phyloP scores from a whole-genome alignment of 2,329 filamentous ascomycete species.

The Colletotrichum sp. region DNA sequence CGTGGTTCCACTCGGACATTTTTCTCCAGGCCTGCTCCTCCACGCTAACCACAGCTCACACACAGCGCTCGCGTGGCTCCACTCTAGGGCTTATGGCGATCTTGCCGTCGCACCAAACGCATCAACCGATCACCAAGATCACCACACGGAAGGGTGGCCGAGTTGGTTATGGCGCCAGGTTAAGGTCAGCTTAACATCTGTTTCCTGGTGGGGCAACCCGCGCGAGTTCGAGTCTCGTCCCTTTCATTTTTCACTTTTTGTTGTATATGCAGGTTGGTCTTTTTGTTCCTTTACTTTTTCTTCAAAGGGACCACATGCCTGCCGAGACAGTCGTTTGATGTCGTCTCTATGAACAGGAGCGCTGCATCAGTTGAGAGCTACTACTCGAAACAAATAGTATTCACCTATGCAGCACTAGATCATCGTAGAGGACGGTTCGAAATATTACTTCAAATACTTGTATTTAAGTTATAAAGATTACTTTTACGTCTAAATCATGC shows the following conservation, averaged over 20 bases:
- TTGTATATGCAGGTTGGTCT: background rate
- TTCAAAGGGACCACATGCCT: background rate
- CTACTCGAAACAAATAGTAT: too few species aligned
- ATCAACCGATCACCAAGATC: background rate
- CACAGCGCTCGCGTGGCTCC: background rate
- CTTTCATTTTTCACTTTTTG: conserved; percentile 10
- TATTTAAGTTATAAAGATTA: background rate
- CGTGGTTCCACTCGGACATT: background rate
- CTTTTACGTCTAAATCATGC: background rate
- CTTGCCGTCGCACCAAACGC: background rate
- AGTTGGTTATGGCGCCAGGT: conserved; percentile 23
- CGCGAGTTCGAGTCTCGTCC: conserved; percentile 23
- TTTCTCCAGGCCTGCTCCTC: background rate
- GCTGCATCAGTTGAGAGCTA: too few species aligned
- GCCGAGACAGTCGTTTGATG: background rate
- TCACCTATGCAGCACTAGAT: too few species aligned
- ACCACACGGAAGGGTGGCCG: conserved; percentile 15
- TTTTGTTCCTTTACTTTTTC: background rate
- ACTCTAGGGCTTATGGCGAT: background rate
- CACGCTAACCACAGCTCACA: background rate
- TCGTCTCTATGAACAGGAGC: too few species aligned
- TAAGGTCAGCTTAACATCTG: conserved; percentile 22
- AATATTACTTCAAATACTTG: background rate
- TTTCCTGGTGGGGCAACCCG: conserved; percentile 23
- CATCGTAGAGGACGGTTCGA: rapidly evolving